Evolutionary conservation across 768 basidiomycete species (phyloP).

Genomic region (Dictyophora rubrovolvata): DNA sequence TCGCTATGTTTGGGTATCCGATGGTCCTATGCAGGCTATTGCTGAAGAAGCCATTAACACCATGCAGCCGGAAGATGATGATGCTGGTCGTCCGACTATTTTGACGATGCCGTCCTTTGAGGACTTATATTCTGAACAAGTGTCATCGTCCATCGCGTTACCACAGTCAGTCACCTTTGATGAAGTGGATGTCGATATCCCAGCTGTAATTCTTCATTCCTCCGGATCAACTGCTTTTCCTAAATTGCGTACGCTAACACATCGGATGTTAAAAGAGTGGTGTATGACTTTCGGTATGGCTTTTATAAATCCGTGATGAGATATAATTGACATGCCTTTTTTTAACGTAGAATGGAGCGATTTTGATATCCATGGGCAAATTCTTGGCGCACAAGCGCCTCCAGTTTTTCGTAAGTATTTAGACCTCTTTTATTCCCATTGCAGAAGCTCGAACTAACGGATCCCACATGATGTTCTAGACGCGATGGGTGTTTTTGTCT

Average conservation of each 20-base stretch:
- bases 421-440: not conserved
- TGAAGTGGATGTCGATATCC: not conserved
- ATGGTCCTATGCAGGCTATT: slow-evolving; percentile 11
- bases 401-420: slow-evolving; percentile 19
- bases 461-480: not conserved
- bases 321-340: not conserved
- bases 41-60: slow-evolving; percentile 11
- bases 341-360: slow-evolving; percentile 9
- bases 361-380: slow-evolving; percentile 12
- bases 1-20: not conserved
- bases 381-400: slow-evolving; percentile 12
- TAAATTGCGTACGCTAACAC: slow-evolving; percentile 17
- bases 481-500: slow-evolving; percentile 3
- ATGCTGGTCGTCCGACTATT: slow-evolving; percentile 1
- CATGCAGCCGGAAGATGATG: slow-evolving; percentile 5
- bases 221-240: slow-evolving; percentile 23
- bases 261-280: slow-evolving; percentile 14
- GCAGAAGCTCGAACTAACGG: not conserved
- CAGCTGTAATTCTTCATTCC: slow-evolving; percentile 11
- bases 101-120: slow-evolving; percentile 13
- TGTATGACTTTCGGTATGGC: slow-evolving; percentile 9
- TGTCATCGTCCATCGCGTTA: not conserved
- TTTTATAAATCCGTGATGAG: not conserved
- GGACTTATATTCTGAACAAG: slow-evolving; percentile 12
- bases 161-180: not conserved